phyloP scores from a whole-genome alignment of 306 rosid species.

The Glycine latifolia region DNA sequence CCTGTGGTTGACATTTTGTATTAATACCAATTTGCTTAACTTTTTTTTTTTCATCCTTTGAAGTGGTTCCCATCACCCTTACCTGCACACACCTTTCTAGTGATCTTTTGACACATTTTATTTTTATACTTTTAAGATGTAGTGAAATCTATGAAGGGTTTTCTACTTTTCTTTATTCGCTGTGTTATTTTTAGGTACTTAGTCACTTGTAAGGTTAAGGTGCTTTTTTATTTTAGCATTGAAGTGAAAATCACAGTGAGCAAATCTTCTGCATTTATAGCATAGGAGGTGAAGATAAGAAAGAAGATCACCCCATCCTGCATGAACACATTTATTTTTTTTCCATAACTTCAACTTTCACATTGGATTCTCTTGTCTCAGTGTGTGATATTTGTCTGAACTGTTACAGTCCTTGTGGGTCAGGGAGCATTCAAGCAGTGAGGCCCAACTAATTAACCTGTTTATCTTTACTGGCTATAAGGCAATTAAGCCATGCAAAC shows the following conservation, averaged over 20 bases:
- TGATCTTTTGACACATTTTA: neutral
- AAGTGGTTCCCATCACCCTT: neutral
- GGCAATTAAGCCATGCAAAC: constrained; percentile 81
- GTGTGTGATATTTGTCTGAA: constrained; percentile 58
- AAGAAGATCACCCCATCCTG: constrained; percentile 54
- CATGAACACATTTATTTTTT: constrained; percentile 71
- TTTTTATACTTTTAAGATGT: constrained; percentile 10
- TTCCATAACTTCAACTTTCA: constrained; percentile 40
- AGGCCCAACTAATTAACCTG: constrained; percentile 49
- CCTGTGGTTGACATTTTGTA: constrained; percentile 35
- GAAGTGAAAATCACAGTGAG: constrained; percentile 39
- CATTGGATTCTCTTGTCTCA: constrained; percentile 82
- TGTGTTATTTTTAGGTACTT: neutral
- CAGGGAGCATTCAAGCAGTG: constrained; percentile 70
- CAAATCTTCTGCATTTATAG: constrained; percentile 58
- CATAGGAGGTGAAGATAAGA: constrained; percentile 54
- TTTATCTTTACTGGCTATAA: constrained; percentile 46
- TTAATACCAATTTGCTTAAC: constrained; percentile 38
- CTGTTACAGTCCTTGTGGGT: constrained; percentile 72
- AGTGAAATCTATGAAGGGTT: constrained; percentile 27
- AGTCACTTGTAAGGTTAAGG: constrained; percentile 20
- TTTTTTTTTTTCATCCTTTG: constrained; percentile 4
- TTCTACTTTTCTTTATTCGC: neutral
- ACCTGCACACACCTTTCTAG: constrained; percentile 17
- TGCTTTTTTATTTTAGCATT: constrained; percentile 17